Evolutionary conservation across 75 land plant species (phyloP).

Genomic region (Adiantum capillusveneris): DNA sequence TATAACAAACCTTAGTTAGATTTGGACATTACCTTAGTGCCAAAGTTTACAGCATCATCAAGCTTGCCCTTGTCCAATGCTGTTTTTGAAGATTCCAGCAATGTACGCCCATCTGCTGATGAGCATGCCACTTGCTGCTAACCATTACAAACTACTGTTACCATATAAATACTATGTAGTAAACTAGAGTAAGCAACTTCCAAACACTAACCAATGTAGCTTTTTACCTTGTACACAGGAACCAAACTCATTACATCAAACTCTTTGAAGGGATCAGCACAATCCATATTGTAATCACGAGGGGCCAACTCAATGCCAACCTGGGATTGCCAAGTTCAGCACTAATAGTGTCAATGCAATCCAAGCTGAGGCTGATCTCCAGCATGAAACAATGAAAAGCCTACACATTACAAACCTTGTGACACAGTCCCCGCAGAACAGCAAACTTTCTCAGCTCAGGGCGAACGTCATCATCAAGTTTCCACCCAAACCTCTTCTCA

Average conservation of each 20-base stretch:
- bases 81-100: conserved; percentile 89
- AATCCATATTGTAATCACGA: conserved; percentile 69
- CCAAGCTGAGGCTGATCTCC: too few relatives aligned
- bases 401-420: conserved; percentile 43
- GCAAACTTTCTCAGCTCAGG: conserved; percentile 68
- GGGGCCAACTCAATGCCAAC: conserved; percentile 87
- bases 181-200: too few relatives aligned
- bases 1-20: too few relatives aligned
- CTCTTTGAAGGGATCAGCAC: conserved; percentile 53
- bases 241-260: conserved; percentile 74
- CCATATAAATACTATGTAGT: too few relatives aligned
- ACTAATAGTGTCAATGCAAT: too few relatives aligned
- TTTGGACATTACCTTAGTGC: too few relatives aligned
- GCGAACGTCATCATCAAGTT: conserved; percentile 27
- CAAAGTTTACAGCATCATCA: conserved; percentile 83
- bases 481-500: conserved; percentile 73
- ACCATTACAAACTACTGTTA: too few relatives aligned
- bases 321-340: too few relatives aligned
- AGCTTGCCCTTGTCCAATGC: conserved; percentile 94
- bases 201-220: too few relatives aligned
- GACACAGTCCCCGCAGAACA: conserved; percentile 73
- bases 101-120: conserved; percentile 86
- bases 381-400: too few relatives aligned
- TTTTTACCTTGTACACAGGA: conserved; percentile 78
- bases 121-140: conserved; percentile 96